These are phyloP conservation scores for Melampsora abietis-canadensis DNA, from an alignment of 1,284 basidiomycete species.

Conservation along the genomic window DNA sequence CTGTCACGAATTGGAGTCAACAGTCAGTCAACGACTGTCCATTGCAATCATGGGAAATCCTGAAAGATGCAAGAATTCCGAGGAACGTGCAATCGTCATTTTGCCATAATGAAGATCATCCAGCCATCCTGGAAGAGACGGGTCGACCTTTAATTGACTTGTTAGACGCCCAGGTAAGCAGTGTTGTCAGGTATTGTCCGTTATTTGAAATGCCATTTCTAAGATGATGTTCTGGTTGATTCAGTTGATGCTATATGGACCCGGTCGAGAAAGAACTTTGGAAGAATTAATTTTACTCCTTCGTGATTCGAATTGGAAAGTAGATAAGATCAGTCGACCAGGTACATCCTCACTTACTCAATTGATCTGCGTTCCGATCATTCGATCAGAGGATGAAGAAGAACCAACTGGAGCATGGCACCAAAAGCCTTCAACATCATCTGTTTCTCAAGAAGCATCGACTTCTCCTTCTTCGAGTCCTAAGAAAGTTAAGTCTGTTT, in stretches of 20 bases:
- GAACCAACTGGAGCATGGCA: conserved; percentile 21
- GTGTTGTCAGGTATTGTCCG: not conserved
- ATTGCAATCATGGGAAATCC: conserved; percentile 16
- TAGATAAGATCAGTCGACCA: conserved; percentile 29
- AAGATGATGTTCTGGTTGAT: not conserved
- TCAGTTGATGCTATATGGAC: conserved; percentile 43
- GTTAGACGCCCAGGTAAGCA: conserved; percentile 33
- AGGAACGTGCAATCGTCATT: conserved; percentile 33
- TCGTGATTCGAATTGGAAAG: conserved; percentile 36
- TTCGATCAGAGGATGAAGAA: conserved; percentile 16
- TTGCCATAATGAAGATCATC: conserved; percentile 28
- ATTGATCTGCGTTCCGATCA: conserved; percentile 24
- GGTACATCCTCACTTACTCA: conserved; percentile 40
- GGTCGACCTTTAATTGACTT: conserved; percentile 37
- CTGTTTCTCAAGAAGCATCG: not conserved
- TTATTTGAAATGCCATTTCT: not conserved
- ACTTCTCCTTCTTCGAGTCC: not conserved
- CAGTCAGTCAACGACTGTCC: conserved; percentile 28
- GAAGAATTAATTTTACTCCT: conserved; percentile 35
- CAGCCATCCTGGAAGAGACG: conserved; percentile 32
- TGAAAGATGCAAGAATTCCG: conserved; percentile 28
- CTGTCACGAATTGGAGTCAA: conserved; percentile 37
- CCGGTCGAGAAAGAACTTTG: conserved; percentile 29
- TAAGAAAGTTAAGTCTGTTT: not conserved
- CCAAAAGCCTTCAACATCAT: conserved; percentile 1